These are phyloP conservation scores for Phaeodactylum tricornutum DNA, from an alignment of 108 stramenopile species.

Conservation along the genomic window DNA sequence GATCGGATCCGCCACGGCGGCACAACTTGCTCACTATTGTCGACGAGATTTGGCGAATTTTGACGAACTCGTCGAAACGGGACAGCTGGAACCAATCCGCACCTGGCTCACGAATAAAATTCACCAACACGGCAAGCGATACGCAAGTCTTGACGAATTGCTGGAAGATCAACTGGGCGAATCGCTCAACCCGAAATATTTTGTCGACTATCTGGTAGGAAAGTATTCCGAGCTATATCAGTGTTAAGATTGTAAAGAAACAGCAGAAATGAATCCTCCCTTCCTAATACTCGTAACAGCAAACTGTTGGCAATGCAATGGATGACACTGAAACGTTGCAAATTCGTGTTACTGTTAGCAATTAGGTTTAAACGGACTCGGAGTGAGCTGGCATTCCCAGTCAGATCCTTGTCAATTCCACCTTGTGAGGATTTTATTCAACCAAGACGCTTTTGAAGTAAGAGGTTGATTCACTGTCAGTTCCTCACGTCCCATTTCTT, in stretches of 20 bases:
- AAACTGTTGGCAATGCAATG: too few species aligned
- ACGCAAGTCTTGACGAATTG: slow-evolving; percentile 53
- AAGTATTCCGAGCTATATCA: slow-evolving; percentile 78
- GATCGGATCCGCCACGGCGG: slow-evolving; percentile 80
- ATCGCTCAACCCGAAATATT: slow-evolving; percentile 60
- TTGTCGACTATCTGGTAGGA: slow-evolving; percentile 60
- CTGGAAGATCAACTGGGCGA: slow-evolving; percentile 70
- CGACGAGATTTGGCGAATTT: slow-evolving; percentile 53
- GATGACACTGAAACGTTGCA: too few species aligned
- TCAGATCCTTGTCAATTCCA: too few species aligned
- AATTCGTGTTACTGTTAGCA: too few species aligned
- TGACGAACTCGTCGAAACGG: slow-evolving; percentile 47
- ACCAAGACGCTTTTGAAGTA: too few species aligned
- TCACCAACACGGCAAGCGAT: slow-evolving; percentile 68
- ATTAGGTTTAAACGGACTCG: too few species aligned
- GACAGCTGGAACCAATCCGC: slow-evolving; percentile 66
- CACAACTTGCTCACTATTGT: slow-evolving; percentile 71
- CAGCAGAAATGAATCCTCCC: too few species aligned
- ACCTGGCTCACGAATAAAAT: slow-evolving; percentile 72
- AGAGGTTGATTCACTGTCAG: too few species aligned
- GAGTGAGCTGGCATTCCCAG: too few species aligned
- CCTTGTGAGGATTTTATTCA: too few species aligned
- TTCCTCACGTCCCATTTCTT: too few species aligned
- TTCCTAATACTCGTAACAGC: too few species aligned
- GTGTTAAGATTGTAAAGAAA: slow-evolving; percentile 15